phyloP scores from a whole-genome alignment of 495 filamentous ascomycete species.

The Podospora pseudopauciseta region DNA sequence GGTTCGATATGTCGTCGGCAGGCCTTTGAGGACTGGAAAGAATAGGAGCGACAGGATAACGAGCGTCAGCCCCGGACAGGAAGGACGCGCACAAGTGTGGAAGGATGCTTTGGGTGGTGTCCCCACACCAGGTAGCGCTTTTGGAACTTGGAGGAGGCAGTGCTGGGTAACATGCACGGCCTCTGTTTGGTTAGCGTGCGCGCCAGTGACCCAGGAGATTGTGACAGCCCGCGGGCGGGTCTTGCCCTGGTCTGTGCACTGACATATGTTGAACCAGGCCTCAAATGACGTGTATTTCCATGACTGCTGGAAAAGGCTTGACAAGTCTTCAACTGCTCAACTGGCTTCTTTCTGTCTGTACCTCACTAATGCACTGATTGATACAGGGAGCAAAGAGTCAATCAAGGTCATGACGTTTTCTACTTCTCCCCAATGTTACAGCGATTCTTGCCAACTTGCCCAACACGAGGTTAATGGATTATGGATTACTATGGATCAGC shows the following conservation, averaged over 20 bases:
- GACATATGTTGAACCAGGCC: neutral
- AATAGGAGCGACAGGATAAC: neutral
- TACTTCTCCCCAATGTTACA: neutral
- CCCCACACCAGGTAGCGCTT: neutral
- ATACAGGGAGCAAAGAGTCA: too few species aligned
- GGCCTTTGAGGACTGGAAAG: neutral
- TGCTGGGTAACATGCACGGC: neutral
- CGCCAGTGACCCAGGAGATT: neutral
- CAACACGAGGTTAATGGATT: neutral
- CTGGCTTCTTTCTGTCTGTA: too few species aligned
- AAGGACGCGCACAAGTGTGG: neutral
- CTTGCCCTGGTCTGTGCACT: neutral
- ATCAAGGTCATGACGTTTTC: neutral
- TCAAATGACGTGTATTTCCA: neutral
- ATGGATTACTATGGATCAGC: neutral
- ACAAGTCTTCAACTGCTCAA: neutral
- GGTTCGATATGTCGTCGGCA: neutral
- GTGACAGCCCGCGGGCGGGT: neutral
- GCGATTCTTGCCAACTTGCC: neutral
- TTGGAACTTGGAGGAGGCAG: neutral
- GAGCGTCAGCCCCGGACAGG: neutral
- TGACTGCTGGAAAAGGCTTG: neutral
- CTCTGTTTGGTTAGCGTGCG: neutral
- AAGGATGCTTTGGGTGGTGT: neutral
- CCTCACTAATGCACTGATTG: too few species aligned